Evolutionary conservation across 2,329 filamentous ascomycete genomes (phyloP), one percentile per base, ranked within the genome.

Genomic region (Botryotinia globosa): DNA sequence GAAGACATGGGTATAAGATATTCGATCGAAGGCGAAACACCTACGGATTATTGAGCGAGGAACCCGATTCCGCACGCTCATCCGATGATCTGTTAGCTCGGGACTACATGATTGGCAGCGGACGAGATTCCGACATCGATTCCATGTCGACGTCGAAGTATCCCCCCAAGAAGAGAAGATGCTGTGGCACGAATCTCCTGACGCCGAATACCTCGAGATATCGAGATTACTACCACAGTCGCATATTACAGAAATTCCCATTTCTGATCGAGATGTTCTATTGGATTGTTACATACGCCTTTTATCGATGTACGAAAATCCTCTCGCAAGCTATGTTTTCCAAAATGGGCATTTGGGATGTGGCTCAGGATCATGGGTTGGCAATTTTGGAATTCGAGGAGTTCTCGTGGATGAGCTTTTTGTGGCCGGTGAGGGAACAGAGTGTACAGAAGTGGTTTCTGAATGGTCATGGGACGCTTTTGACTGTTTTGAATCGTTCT

Each of bases 231-330:
- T 80, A 87, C 66, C 89, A 91, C 79, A 90, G 87, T 74, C 84
- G 89, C 39, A 84, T 91, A 72, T 83, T 92, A 73, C 87, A 90
- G 79, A 90, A 89, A 78, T 91, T 88, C 76, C 87, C 88, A 0
- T 91, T 91, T 78, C 78, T 90, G 76, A 86, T 90, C 72, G 88
- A 90, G 79, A 90, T 90, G 87, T 89, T 90, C 77, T 91, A 91
- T 80, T 91, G 89, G 89, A 83, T 87, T 66, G 84, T 90, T 74
- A 90, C 79, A 3, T 80, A 81, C 62, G 77, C 78, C 1, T 78
- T 78, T 44, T 81, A 81, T 61, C 75, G 77, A 48, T 78, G 74
- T 61, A 78, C 80, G 14, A 76, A 74, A 12, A 62, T 80, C 29
- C 74, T 77, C 25, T 79, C 79, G 20, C 76, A 80, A 64, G 75